These are phyloP conservation scores for Candida buenavistaensis DNA, from an alignment of 1,139 yeast genomes.

Conservation along the genomic window DNA sequence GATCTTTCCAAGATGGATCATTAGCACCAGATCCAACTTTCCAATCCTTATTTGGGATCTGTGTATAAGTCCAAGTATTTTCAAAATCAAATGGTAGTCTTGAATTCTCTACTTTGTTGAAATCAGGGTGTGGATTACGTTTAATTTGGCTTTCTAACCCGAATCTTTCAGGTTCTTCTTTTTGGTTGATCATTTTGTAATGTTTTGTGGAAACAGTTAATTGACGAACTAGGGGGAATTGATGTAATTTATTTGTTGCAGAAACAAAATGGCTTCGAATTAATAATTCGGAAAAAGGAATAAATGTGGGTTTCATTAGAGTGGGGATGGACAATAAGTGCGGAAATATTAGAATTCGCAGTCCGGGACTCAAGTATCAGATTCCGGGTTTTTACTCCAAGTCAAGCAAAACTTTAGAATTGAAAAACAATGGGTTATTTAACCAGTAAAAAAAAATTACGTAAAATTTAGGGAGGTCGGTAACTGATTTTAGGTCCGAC, in stretches of 20 bases:
- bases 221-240: neutral
- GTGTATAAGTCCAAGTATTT: slow-evolving; percentile 20
- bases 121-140: slow-evolving; percentile 27
- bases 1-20: slow-evolving; percentile 40
- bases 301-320: neutral
- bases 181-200: slow-evolving; percentile 6
- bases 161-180: slow-evolving; percentile 14
- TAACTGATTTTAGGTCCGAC: too few relatives aligned
- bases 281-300: slow-evolving; percentile 1
- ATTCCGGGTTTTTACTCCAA: too few relatives aligned
- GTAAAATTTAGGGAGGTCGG: too few relatives aligned
- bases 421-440: too few relatives aligned
- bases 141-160: slow-evolving; percentile 18
- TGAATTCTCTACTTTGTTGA: slow-evolving; percentile 22
- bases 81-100: slow-evolving; percentile 25
- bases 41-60: slow-evolving; percentile 40
- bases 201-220: neutral
- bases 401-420: too few relatives aligned
- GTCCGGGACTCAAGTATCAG: too few relatives aligned
- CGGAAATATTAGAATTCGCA: slow-evolving; percentile 3
- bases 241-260: slow-evolving; percentile 1
- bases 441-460: too few relatives aligned
- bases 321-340: neutral
- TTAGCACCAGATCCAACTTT: slow-evolving; percentile 51
- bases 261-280: neutral